Base-by-base conservation (phyloP, 768 basidiomycete species). In the Imleria badia region DNA sequence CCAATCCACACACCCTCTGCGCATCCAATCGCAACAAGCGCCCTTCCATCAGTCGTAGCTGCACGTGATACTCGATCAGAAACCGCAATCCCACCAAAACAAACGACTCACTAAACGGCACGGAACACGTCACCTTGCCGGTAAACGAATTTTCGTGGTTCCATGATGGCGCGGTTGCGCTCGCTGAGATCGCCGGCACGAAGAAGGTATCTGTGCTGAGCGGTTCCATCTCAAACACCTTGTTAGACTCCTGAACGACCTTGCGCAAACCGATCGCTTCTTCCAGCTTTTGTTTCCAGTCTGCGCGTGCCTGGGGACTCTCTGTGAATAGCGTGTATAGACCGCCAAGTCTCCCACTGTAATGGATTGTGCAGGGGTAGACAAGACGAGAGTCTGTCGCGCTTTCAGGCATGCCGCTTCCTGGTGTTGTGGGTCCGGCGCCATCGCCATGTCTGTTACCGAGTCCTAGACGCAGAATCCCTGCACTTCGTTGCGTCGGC, bases 1-100 rank as follows among this genome's bases (percentile, higher is more conserved):
- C 94, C 94, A 54, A 97, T 94, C 90, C 92, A 97, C 20, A 97
- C 90, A 30, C 97, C 97, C 66, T 97, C 94, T 0, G 89, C 87
- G 68, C 94, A 97, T 9, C 95, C 97, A 61, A 98, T 86, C 0
- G 95, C 93, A 38, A 98, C 89, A 14, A 99, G 78, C 13, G 84
- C 84, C 23, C 93, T 84, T 6, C 88, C 87, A 66, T 98, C 94
- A 6, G 86, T 76, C 6, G 91, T 94, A 56, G 81, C 91, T 96
- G 55, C 6, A 62, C 33, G 49, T 30, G 47, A 14, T 31, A 11
- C 45, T 65, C 55, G 59, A 48, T 38, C 48, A 42, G 59, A 13
- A 54, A 44, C n/a, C 11, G 48, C 14, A 26, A 15, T 20, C 1
- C 20, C 14, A 45, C 38, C 15, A 51, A 46, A n/a, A 30, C 26